A percentile compares a stretch with the other conserved stretches of the same genome.
phyloP scores from a whole-genome alignment of 495 filamentous ascomycete species.

The Aspergillus sclerotiicarbonarius region DNA sequence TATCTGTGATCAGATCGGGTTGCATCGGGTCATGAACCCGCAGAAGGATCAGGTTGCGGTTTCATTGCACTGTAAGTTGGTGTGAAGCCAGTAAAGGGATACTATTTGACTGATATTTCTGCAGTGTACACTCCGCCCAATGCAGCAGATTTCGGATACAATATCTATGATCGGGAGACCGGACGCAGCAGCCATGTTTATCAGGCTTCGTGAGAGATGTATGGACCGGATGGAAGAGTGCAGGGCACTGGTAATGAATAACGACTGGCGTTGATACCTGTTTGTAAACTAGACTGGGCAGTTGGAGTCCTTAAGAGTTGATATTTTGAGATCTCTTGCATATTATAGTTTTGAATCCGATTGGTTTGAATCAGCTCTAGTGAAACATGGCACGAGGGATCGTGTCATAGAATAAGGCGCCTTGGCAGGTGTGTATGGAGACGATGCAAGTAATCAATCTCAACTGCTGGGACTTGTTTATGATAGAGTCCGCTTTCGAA shows the following conservation, averaged over 20 bases:
- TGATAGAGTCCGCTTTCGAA: too few species aligned
- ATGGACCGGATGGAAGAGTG: neutral
- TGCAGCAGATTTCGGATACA: constrained; percentile 70
- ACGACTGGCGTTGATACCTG: neutral
- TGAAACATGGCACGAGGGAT: too few species aligned
- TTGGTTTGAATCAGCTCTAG: too few species aligned
- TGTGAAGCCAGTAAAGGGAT: neutral
- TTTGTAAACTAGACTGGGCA: neutral
- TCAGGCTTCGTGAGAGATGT: constrained; percentile 23
- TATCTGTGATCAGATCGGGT: constrained; percentile 76
- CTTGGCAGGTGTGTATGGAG: too few species aligned
- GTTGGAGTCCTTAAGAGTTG: neutral
- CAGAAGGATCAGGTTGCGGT: constrained; percentile 68
- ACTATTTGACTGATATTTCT: neutral
- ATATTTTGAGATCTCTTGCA: too few species aligned
- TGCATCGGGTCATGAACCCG: constrained; percentile 78
- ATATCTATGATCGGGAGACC: constrained; percentile 67
- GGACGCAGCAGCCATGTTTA: constrained; percentile 48
- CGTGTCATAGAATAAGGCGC: too few species aligned
- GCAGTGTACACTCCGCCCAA: constrained; percentile 82
- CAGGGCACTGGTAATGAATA: neutral
- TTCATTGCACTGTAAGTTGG: constrained; percentile 66
- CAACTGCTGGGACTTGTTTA: too few species aligned
- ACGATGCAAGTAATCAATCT: too few species aligned
- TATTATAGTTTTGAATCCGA: too few species aligned